phyloP scores from a whole-genome alignment of 371 early-diverging fungal species.

The Cokeromyces recurvatus region DNA sequence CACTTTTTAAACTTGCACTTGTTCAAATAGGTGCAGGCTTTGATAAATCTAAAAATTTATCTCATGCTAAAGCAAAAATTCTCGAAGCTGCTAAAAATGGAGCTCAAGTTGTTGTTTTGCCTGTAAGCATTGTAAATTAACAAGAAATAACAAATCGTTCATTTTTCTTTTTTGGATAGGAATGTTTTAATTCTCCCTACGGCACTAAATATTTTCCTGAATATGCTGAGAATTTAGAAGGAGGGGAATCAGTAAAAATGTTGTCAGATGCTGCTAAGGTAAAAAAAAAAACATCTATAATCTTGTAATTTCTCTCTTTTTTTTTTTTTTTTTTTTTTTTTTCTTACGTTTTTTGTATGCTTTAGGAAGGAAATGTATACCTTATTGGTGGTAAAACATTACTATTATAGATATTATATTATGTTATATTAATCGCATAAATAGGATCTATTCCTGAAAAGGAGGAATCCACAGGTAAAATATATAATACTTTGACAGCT shows the following conservation, averaged over 20 bases:
- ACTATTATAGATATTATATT: neutral
- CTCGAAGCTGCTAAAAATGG: constrained; percentile 81
- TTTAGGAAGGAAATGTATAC: constrained; percentile 76
- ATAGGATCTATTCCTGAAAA: constrained; percentile 90
- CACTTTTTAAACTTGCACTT: constrained; percentile 67
- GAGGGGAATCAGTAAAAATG: constrained; percentile 56
- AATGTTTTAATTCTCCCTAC: constrained; percentile 97
- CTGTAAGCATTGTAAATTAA: constrained; percentile 60
- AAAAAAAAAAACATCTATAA: neutral
- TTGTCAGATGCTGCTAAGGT: constrained; percentile 80
- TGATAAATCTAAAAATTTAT: constrained; percentile 77
- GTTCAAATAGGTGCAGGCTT: constrained; percentile 74
- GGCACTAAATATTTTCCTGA: constrained; percentile 84
- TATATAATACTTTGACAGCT: constrained; percentile 90
- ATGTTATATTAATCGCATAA: too few species aligned
- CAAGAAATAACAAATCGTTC: neutral
- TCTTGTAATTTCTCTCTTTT: neutral
- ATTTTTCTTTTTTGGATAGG: constrained; percentile 36
- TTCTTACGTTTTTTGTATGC: too few species aligned
- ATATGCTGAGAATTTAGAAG: constrained; percentile 64
- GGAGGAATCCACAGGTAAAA: constrained; percentile 47
- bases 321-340: neutral
- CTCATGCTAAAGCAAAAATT: constrained; percentile 68
- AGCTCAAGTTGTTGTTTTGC: constrained; percentile 84
- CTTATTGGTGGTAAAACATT: constrained; percentile 68